Conservation (phyloP, 2,329 filamentous ascomycete genomes). For the Ophiostoma sp. region DNA sequence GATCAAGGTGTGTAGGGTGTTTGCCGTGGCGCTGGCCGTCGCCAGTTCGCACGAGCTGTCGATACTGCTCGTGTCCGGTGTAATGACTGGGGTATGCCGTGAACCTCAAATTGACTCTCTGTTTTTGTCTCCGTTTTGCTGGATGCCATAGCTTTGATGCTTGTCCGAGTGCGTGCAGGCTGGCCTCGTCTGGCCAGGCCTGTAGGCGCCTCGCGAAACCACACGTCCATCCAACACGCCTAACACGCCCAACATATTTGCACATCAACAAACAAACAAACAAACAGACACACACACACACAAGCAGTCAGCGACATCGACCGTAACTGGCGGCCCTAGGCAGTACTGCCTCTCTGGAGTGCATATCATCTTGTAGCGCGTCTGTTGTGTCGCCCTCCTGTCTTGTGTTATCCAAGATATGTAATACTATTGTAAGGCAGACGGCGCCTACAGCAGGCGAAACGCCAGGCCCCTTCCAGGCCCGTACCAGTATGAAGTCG, state of each 20-base stretch:
- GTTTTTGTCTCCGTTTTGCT: slow-evolving; percentile 6
- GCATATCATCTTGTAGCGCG: neutral
- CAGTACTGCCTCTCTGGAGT: neutral
- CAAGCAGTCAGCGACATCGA: neutral
- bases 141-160: neutral
- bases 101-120: neutral
- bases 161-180: neutral
- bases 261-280: neutral
- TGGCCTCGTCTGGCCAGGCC: neutral
- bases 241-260: neutral
- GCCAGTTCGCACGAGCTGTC: neutral
- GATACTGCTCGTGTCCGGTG: neutral
- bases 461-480: slow-evolving; percentile 4
- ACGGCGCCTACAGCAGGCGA: slow-evolving; percentile 3
- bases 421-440: neutral
- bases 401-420: neutral
- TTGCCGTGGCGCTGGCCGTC: neutral
- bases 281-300: neutral
- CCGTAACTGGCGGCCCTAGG: neutral
- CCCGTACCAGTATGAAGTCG: neutral
- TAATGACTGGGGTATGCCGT: neutral
- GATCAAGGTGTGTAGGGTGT: neutral
- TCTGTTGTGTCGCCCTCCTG: neutral
- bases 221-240: neutral
- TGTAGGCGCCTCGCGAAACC: slow-evolving; percentile 13